Percentiles rank a stretch among this genome's conserved stretches.
Evolutionary conservation across 306 rosid species (phyloP).

Genomic region (Trichosanthes truncata): DNA sequence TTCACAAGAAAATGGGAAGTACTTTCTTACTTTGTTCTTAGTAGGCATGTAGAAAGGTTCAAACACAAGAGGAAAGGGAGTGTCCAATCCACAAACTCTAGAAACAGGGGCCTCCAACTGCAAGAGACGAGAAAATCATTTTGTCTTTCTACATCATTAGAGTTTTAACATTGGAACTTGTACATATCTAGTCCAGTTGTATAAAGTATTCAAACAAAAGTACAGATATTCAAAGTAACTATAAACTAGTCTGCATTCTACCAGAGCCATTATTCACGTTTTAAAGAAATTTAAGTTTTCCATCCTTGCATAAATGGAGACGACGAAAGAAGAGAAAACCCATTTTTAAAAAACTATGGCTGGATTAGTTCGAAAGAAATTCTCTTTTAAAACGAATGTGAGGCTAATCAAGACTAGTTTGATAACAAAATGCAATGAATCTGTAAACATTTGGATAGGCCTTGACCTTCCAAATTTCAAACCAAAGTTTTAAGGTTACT

Average conservation of each 20-base stretch:
- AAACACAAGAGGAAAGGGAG: constrained; percentile 92
- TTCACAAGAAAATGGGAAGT: not conserved
- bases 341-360: too few relatives aligned
- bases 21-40: constrained; percentile 61
- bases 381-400: too few relatives aligned
- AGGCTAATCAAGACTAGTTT: too few relatives aligned
- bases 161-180: not conserved
- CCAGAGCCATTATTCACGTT: not conserved
- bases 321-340: too few relatives aligned
- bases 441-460: not conserved
- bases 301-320: too few relatives aligned
- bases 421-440: not conserved
- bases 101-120: constrained; percentile 95
- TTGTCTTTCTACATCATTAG: not conserved
- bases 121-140: not conserved
- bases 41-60: constrained; percentile 97
- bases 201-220: not conserved
- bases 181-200: not conserved
- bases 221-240: not conserved
- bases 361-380: too few relatives aligned
- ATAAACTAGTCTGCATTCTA: not conserved
- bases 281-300: too few relatives aligned
- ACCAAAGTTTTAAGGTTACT: too few relatives aligned
- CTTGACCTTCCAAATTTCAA: too few relatives aligned
- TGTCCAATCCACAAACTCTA: constrained; percentile 91